Conservation (phyloP, 176 grass and related monocot genomes). For the Thalia dealbata region DNA sequence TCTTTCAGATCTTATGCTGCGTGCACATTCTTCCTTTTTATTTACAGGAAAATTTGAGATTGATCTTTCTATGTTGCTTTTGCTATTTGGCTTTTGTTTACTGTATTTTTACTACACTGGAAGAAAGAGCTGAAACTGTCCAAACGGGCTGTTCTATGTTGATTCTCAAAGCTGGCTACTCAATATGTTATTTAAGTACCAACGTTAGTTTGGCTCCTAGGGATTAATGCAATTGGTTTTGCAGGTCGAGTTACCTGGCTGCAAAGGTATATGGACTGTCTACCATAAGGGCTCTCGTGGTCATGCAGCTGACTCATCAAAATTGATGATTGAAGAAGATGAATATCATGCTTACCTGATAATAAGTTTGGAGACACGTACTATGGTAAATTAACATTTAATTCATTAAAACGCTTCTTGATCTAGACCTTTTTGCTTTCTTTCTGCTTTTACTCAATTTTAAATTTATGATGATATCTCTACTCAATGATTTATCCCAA, state of each 20-base stretch:
- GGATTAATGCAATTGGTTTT: constrained; percentile 3
- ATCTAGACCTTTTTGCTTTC: not conserved
- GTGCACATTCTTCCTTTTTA: too few species aligned
- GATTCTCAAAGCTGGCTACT: not conserved
- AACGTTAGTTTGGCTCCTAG: not conserved
- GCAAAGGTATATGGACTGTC: constrained; percentile 97
- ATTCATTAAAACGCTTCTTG: not conserved
- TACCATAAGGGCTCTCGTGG: constrained; percentile 87
- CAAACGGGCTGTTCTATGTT: not conserved
- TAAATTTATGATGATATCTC: not conserved
- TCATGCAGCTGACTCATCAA: constrained; percentile 35
- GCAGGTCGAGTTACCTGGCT: constrained; percentile 81
- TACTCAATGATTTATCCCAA: too few species aligned
- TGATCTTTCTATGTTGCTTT: not conserved
- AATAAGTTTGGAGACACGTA: constrained; percentile 83
- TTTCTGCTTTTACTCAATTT: not conserved
- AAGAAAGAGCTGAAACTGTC: not conserved
- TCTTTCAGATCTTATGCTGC: too few species aligned
- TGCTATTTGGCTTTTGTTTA: not conserved
- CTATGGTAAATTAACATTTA: constrained; percentile 48
- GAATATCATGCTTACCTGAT: constrained; percentile 99
- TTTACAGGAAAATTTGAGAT: too few species aligned
- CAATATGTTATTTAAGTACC: not conserved
- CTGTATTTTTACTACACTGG: not conserved
- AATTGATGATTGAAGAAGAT: constrained; percentile 42